Evolutionary conservation across 1,139 yeast species (phyloP).

Genomic region (Candida buenavistaensis): DNA sequence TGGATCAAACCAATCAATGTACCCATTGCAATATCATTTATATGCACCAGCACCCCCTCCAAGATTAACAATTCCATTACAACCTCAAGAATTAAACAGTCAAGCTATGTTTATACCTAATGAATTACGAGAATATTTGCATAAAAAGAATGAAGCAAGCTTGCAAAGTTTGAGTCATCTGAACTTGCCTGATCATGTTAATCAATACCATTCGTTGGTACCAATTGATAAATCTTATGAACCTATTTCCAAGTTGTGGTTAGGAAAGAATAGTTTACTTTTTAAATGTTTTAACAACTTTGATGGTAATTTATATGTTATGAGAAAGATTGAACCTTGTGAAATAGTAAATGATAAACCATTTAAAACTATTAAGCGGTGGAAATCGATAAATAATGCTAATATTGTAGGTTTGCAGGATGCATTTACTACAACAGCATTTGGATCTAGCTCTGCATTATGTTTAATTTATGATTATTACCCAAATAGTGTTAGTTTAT

Average conservation of each 20-base stretch:
- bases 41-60: slow-evolving; percentile 92
- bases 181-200: slow-evolving; percentile 73
- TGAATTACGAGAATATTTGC: slow-evolving; percentile 69
- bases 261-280: slow-evolving; percentile 61
- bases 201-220: slow-evolving; percentile 79
- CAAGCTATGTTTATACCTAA: slow-evolving; percentile 72
- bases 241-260: slow-evolving; percentile 45
- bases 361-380: slow-evolving; percentile 36
- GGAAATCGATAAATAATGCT: slow-evolving; percentile 48
- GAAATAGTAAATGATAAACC: slow-evolving; percentile 58
- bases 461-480: slow-evolving; percentile 42
- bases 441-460: slow-evolving; percentile 60
- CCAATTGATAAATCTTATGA: slow-evolving; percentile 73
- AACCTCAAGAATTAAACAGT: slow-evolving; percentile 69
- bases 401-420: slow-evolving; percentile 71
- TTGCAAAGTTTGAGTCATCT: slow-evolving; percentile 65
- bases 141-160: slow-evolving; percentile 77
- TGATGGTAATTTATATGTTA: slow-evolving; percentile 77
- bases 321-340: slow-evolving; percentile 68
- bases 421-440: slow-evolving; percentile 85
- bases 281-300: slow-evolving; percentile 79
- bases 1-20: slow-evolving; percentile 21
- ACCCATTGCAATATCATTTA: slow-evolving; percentile 80
- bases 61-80: slow-evolving; percentile 56
- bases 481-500: slow-evolving; percentile 34